Conservation (phyloP, 352 stramenopile species). For the Elongisporangium anandrum region DNA sequence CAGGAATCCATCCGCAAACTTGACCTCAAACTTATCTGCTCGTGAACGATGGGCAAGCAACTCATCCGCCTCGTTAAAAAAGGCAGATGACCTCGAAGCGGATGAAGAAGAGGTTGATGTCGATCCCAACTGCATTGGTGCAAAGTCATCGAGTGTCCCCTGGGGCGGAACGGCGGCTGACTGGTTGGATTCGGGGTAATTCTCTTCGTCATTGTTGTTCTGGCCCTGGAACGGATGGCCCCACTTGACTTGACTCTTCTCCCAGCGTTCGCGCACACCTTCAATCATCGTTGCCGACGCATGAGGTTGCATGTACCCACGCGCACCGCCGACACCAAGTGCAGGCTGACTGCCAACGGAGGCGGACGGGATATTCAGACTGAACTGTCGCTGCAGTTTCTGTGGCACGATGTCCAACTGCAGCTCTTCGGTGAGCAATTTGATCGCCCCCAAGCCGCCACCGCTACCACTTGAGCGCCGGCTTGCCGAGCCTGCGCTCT, state of each 20-base stretch:
- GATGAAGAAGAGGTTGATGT: not conserved
- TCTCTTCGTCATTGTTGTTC: slow-evolving; percentile 3
- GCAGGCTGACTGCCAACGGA: slow-evolving; percentile 4
- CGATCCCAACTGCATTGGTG: not conserved
- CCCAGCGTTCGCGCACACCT: slow-evolving; percentile 49
- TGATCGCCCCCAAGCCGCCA: slow-evolving; percentile 14
- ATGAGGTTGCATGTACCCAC: slow-evolving; percentile 8
- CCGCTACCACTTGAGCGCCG: not conserved
- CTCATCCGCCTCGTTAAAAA: slow-evolving; percentile 12
- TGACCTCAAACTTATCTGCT: slow-evolving; percentile 61
- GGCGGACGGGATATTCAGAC: slow-evolving; percentile 60
- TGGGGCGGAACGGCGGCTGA: not conserved
- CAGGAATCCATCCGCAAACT: slow-evolving; percentile 66
- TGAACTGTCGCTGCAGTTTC: slow-evolving; percentile 72
- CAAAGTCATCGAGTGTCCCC: slow-evolving; percentile 6
- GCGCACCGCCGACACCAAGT: not conserved
- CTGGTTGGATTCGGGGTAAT: slow-evolving; percentile 1
- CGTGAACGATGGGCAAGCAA: slow-evolving; percentile 1
- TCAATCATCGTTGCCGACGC: slow-evolving; percentile 31
- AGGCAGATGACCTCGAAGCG: slow-evolving; percentile 4
- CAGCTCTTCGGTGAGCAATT: slow-evolving; percentile 62
- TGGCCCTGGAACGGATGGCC: slow-evolving; percentile 17
- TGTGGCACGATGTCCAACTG: slow-evolving; percentile 62
- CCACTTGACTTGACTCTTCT: slow-evolving; percentile 60
- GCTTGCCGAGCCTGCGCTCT: not conserved